Base-by-base conservation (phyloP, 352 stramenopile genomes). In the Globisporangium spinosum region DNA sequence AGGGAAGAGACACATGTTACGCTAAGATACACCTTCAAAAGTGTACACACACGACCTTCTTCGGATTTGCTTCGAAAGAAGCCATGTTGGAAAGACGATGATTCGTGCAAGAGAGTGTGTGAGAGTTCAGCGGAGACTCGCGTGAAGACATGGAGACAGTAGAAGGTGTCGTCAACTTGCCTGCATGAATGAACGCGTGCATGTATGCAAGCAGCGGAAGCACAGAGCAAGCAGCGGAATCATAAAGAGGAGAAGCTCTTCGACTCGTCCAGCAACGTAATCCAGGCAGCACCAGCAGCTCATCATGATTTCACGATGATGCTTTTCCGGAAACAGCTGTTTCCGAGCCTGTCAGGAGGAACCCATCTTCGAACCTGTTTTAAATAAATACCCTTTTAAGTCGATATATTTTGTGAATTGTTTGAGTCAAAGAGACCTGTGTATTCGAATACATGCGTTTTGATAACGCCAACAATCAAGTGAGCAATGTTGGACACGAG, bases 391-490 rank as follows among this genome's bases (percentile, higher is more conserved):
- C 27, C 17, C 2, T 60, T 23, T 10, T 23, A 35, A 23, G 9
- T 8, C 4, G 27, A 60, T 15, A 25, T 2, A 20, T 7, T 2
- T 17, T 15, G 0, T 40, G 1, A 3, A 1, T 23, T 9, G 0
- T 5, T 58, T 6, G 1, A 40, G 13, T 15, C 6, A 23, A n/a
- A 9, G 2, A 58, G 1, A 58, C 13, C 58, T 40, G 25, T 57
- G 38, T 63, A 51, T 8, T 12, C 3, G 3, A 2, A 25, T 43
- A 12, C 15, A 1, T 25, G 34, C 3, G 20, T 2, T 29, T 57
- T 53, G 23, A 32, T 38, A n/a, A 45, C 45, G 22, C 38, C 27
- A 58, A 49, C 56, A 58, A 65, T 65, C 60, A 57, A 65, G 60
- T 49, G 29, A 58, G 55, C 43, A 58, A 58, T 65, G 58, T n/a